Conservation (phyloP, 306 rosid genomes). For the Rubus parviflorus region DNA sequence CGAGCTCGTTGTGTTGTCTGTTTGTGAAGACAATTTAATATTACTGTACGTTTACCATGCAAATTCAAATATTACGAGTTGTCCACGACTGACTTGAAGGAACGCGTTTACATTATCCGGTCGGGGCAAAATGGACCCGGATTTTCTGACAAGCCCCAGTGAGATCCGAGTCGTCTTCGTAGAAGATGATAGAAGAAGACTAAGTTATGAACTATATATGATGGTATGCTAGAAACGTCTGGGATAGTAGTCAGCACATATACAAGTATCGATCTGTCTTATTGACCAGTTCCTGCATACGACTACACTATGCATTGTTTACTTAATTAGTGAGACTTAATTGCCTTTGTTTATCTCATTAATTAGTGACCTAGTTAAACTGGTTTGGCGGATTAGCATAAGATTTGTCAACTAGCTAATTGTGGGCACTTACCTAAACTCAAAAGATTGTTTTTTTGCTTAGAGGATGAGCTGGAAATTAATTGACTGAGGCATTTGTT, state of each 20-base stretch:
- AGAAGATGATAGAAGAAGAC: background rate
- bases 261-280: background rate
- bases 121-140: background rate
- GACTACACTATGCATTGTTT: background rate
- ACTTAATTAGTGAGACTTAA: background rate
- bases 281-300: background rate
- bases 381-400: background rate
- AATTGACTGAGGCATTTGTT: background rate
- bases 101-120: constrained; percentile 11
- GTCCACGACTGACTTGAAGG: background rate
- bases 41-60: background rate
- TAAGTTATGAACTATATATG: background rate
- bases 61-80: background rate
- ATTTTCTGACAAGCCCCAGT: background rate
- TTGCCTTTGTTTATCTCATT: background rate
- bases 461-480: background rate
- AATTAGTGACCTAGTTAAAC: background rate
- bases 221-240: background rate
- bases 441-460: background rate
- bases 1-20: background rate
- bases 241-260: background rate
- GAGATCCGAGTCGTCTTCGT: background rate
- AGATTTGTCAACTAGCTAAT: background rate
- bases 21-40: background rate
- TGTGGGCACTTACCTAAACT: background rate